A percentile compares a stretch with the other conserved stretches of the same genome.
Evolutionary conservation across 495 filamentous ascomycete genomes (phyloP).

Genomic region (Eremomyces bilateralis): DNA sequence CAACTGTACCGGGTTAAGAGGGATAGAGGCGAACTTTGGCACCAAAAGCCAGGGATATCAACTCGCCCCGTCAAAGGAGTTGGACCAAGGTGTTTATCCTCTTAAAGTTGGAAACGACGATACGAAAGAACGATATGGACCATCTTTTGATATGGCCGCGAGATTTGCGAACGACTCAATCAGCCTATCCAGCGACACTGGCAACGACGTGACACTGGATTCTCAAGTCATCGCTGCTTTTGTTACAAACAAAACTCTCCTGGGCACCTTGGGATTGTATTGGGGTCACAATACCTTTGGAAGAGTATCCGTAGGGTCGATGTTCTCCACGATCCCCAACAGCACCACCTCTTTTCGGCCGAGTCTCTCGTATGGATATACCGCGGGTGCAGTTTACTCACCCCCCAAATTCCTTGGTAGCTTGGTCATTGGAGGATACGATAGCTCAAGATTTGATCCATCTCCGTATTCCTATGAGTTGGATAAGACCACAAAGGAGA

Average conservation of each 20-base stretch:
- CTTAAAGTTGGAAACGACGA: slow-evolving; percentile 6
- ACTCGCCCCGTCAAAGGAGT: slow-evolving; percentile 1
- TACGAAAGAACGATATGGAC: slow-evolving; percentile 5
- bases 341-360: slow-evolving; percentile 9
- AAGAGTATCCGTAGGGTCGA: too few species aligned
- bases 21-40: slow-evolving; percentile 3
- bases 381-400: slow-evolving; percentile 29
- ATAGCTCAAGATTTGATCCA: slow-evolving; percentile 23
- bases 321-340: slow-evolving; percentile 26
- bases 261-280: slow-evolving; percentile 10
- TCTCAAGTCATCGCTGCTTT: slow-evolving; percentile 17
- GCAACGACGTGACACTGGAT: too few species aligned
- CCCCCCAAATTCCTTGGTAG: slow-evolving; percentile 8
- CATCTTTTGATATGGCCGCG: slow-evolving; percentile 7
- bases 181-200: slow-evolving; percentile 16
- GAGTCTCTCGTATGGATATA: slow-evolving; percentile 32
- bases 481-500: slow-evolving; percentile 10
- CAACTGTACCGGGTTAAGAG: slow-evolving; percentile 7
- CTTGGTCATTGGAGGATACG: slow-evolving; percentile 33
- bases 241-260: slow-evolving; percentile 7
- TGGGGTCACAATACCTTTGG: slow-evolving; percentile 7
- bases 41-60: slow-evolving; percentile 6
- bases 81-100: slow-evolving; percentile 8
- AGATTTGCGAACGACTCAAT: neutral
- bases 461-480: slow-evolving; percentile 25